Percentiles rank a stretch among this genome's conserved stretches.
phyloP scores from a whole-genome alignment of 2,329 filamentous ascomycete species.

The Xylariaceae sp. region DNA sequence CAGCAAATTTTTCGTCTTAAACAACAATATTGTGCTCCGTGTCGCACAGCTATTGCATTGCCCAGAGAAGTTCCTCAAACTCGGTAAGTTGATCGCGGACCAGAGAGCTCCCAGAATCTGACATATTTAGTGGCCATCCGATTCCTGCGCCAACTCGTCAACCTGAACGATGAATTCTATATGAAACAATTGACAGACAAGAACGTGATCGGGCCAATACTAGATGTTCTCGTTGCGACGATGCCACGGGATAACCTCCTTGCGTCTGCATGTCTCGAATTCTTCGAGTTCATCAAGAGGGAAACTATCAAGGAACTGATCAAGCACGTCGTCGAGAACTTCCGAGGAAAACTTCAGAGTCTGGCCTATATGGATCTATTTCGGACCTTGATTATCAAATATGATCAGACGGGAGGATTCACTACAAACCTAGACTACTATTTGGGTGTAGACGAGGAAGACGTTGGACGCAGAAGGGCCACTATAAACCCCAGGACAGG shows the following conservation, averaged over 20 bases:
- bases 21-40: slow-evolving; percentile 70
- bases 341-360: slow-evolving; percentile 69
- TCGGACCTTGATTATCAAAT: slow-evolving; percentile 66
- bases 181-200: slow-evolving; percentile 79
- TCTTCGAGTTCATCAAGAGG: slow-evolving; percentile 86
- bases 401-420: slow-evolving; percentile 73
- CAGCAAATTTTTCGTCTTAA: slow-evolving; percentile 83
- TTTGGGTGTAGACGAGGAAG: slow-evolving; percentile 62
- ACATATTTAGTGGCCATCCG: slow-evolving; percentile 69
- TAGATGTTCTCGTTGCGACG: slow-evolving; percentile 78
- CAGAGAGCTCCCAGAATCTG: no score
- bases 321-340: slow-evolving; percentile 77
- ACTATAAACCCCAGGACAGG: slow-evolving; percentile 48
- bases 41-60: slow-evolving; percentile 79
- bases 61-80: slow-evolving; percentile 85
- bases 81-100: slow-evolving; percentile 55
- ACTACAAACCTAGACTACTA: slow-evolving; percentile 66
- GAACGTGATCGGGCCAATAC: slow-evolving; percentile 75
- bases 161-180: slow-evolving; percentile 87
- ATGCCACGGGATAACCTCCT: slow-evolving; percentile 91
- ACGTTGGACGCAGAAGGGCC: slow-evolving; percentile 39
- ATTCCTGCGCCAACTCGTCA: slow-evolving; percentile 84
- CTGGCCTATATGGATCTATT: slow-evolving; percentile 87
- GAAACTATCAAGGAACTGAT: slow-evolving; percentile 79
- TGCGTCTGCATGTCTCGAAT: slow-evolving; percentile 87